phyloP scores from a whole-genome alignment of 2,329 filamentous ascomycete genomes.

The Botrytis porri region DNA sequence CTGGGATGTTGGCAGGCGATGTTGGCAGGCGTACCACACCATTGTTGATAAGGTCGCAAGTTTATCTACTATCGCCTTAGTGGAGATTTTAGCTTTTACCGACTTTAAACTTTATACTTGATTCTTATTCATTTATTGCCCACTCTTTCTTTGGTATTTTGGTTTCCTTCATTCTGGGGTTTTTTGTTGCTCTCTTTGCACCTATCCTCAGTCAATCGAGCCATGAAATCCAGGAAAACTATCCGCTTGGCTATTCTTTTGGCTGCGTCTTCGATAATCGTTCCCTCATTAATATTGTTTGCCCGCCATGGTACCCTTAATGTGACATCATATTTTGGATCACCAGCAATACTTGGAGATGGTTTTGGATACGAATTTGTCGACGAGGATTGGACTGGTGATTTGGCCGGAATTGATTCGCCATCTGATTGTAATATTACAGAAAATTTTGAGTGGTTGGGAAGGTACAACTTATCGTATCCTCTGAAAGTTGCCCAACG shows the following conservation, averaged over 20 bases:
- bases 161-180: background rate
- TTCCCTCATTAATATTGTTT: background rate
- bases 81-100: background rate
- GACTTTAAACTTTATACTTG: too few relatives aligned
- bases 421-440: background rate
- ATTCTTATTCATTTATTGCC: background rate
- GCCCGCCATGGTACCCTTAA: background rate
- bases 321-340: slow-evolving; percentile 2
- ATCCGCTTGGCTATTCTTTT: background rate
- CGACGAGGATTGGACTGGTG: background rate
- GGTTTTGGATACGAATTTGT: background rate
- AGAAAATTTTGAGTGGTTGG: slow-evolving; percentile 11
- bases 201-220: background rate
- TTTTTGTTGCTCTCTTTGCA: background rate
- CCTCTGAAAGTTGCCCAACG: slow-evolving; percentile 35
- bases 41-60: background rate
- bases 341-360: background rate
- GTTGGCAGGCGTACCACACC: background rate
- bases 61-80: background rate
- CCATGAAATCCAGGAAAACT: slow-evolving; percentile 7
- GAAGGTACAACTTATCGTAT: slow-evolving; percentile 32
- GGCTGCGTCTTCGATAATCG: slow-evolving; percentile 2
- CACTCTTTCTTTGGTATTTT: background rate
- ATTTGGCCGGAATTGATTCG: background rate
- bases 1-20: background rate